Evolutionary conservation across 805 yeast species (phyloP).

Genomic region (Wickerhamiella brachini): DNA sequence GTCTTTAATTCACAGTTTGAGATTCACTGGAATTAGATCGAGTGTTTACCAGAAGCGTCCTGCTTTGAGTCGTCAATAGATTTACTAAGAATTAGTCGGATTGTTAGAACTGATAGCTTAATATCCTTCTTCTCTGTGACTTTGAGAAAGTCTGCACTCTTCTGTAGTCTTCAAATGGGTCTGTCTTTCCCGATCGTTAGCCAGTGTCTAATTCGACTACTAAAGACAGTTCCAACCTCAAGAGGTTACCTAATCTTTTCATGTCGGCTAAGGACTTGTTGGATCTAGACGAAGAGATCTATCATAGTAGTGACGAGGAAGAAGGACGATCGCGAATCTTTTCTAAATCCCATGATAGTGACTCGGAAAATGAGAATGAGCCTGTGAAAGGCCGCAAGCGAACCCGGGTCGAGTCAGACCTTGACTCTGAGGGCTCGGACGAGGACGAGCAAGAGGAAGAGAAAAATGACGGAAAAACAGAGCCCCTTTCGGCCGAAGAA

Average conservation of each 20-base stretch:
- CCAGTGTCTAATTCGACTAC: too few relatives aligned
- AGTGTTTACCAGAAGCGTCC: too few relatives aligned
- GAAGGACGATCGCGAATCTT: neutral
- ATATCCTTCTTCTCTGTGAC: too few relatives aligned
- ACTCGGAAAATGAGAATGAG: neutral
- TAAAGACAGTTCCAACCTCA: too few relatives aligned
- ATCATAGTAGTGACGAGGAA: neutral
- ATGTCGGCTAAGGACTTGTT: neutral
- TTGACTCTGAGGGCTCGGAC: neutral
- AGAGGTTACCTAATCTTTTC: neutral
- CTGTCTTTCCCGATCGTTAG: too few relatives aligned
- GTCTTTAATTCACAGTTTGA: too few relatives aligned
- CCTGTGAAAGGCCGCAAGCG: neutral
- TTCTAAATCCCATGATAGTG: neutral
- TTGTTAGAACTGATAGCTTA: too few relatives aligned
- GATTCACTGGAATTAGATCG: neutral
- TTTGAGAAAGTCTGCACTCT: too few relatives aligned
- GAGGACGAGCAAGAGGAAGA: slow-evolving; percentile 11
- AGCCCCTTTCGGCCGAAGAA: slow-evolving; percentile 24
- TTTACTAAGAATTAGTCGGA: too few relatives aligned
- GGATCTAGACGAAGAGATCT: neutral
- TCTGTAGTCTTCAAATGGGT: too few relatives aligned
- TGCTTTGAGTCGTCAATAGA: too few relatives aligned
- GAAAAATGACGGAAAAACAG: slow-evolving; percentile 8
- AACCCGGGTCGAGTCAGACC: neutral